These are phyloP conservation scores for Hypholoma sublateritium DNA, from an alignment of 768 basidiomycete genomes.

Conservation along the genomic window DNA sequence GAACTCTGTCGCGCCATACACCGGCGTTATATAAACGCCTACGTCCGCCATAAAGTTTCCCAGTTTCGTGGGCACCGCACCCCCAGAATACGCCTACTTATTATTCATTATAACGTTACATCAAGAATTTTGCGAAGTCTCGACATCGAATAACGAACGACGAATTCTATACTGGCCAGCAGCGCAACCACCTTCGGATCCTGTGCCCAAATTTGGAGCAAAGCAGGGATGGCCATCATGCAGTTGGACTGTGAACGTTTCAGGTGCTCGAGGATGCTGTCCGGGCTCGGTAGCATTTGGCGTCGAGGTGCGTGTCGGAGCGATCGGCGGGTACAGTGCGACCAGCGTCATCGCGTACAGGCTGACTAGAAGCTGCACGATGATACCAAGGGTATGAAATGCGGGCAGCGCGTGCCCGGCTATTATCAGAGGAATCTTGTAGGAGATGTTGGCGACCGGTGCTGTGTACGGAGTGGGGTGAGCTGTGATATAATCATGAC, in stretches of 20 bases:
- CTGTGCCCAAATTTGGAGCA: constrained; percentile 39
- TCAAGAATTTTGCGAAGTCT: neutral
- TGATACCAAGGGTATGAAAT: constrained; percentile 38
- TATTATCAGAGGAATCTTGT: constrained; percentile 20
- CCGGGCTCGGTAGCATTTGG: constrained; percentile 35
- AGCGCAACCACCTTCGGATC: constrained; percentile 24
- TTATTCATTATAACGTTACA: constrained; percentile 18
- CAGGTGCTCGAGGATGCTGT: constrained; percentile 33
- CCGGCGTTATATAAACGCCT: constrained; percentile 31
- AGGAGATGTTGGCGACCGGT: constrained; percentile 10
- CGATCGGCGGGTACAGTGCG: constrained; percentile 17
- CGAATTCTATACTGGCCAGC: constrained; percentile 20
- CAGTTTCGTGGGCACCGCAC: constrained; percentile 32
- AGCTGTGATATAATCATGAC: no score
- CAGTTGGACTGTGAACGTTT: constrained; percentile 25
- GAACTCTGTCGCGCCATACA: constrained; percentile 33
- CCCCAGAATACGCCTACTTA: constrained; percentile 36
- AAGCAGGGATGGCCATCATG: constrained; percentile 37
- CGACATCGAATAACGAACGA: constrained; percentile 23
- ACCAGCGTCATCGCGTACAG: neutral
- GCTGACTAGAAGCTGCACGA: constrained; percentile 25
- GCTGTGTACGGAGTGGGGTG: no score
- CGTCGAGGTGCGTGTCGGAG: constrained; percentile 28
- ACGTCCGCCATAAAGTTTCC: constrained; percentile 32
- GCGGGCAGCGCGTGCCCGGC: constrained; percentile 33